A percentile compares a stretch with the other conserved stretches of the same genome.
phyloP scores from a whole-genome alignment of 805 yeast genomes.

The Phaffomyces opuntiae region DNA sequence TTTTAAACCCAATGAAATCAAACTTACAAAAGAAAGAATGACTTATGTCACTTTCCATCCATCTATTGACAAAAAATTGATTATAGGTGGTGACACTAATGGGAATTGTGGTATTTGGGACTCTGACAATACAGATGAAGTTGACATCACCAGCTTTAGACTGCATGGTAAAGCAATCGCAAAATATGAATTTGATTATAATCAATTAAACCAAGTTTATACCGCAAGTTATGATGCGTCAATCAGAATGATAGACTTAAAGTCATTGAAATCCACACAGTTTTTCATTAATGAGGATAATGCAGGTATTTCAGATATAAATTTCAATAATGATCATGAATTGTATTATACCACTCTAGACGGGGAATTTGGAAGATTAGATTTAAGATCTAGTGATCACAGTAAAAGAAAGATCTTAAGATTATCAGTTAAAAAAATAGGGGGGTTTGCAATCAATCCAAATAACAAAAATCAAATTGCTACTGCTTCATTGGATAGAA shows the following conservation, averaged over 20 bases:
- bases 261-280: slow-evolving; percentile 52
- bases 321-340: slow-evolving; percentile 47
- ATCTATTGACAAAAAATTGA: slow-evolving; percentile 46
- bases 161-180: slow-evolving; percentile 75
- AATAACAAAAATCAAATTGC: slow-evolving; percentile 56
- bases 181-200: slow-evolving; percentile 46
- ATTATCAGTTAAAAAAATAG: slow-evolving; percentile 85
- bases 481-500: slow-evolving; percentile 84
- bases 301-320: slow-evolving; percentile 71
- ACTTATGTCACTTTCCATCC: slow-evolving; percentile 78
- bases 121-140: slow-evolving; percentile 36
- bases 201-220: slow-evolving; percentile 46
- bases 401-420: slow-evolving; percentile 29
- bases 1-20: slow-evolving; percentile 64
- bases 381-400: slow-evolving; percentile 45
- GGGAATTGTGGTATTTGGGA: slow-evolving; percentile 91
- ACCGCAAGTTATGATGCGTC: slow-evolving; percentile 88
- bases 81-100: slow-evolving; percentile 83
- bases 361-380: slow-evolving; percentile 76
- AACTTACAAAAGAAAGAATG: slow-evolving; percentile 62
- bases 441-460: slow-evolving; percentile 82
- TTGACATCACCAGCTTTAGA: slow-evolving; percentile 55
- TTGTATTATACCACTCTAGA: slow-evolving; percentile 69
- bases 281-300: slow-evolving; percentile 50
- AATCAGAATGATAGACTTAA: slow-evolving; percentile 63